Evolutionary conservation across 257 asterid species (phyloP), one percentile per base, ranked within the genome.

Genomic region (Eustoma russellianum): DNA sequence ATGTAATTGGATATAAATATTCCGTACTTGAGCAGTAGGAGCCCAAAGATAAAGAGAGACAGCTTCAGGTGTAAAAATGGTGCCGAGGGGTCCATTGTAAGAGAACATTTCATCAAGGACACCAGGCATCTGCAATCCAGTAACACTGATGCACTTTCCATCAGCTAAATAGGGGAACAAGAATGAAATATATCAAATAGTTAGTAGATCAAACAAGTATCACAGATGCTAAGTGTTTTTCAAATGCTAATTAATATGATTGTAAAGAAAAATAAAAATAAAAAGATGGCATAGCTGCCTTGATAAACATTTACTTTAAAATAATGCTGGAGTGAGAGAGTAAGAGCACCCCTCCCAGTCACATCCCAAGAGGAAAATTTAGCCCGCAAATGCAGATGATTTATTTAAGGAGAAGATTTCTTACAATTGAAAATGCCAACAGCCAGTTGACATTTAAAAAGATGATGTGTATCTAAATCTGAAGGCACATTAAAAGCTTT

Each of bases 101-200:
- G 70, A 78, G 76, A 84, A 87, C 58, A 83, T 69, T 65, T 91
- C 96, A 50, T 91, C 98, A 53, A 91, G 73, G 65, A 91, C 83
- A 59, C 96, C 98, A 35, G 98, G 94, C 67, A 91, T 76, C 75
- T 91, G 98, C 82, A 91, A 71, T 68, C 96, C 80, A 19, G 94
- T 84, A 55, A 85, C 77, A 46, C 57, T 56, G 59, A 69, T 67
- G 74, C 92, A 87, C 55, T 61, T 71, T 66, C 79, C 86, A 47
- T 49, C 75, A 63, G 84, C 98, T 69, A 49, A 55, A 51, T 15
- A 33, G 56, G 13, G 17, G 17, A 53, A 60, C 33, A 55, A 17
- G 18, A 33, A 11, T 34, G 41, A 24, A 11, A 35, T 53, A 35
- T 6, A 38, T 44, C 48, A 46, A 19, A 11, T 7, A 24, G 40